phyloP scores from a whole-genome alignment of 192 early-diverging fungal species.

The Coemansia sp. region DNA sequence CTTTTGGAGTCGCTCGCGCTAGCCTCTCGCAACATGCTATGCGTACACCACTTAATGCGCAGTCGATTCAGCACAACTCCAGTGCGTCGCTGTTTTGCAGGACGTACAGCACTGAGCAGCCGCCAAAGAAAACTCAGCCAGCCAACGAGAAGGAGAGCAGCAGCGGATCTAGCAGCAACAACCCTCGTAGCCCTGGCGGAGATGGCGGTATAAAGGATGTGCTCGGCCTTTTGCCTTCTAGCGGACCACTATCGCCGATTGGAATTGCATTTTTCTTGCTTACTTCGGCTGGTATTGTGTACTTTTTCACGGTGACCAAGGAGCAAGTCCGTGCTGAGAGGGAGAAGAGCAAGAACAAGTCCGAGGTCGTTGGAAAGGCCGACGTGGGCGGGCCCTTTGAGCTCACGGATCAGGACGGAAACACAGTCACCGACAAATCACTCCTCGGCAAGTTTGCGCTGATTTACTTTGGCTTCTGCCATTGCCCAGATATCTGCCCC shows the following conservation, averaged over 20 bases:
- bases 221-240: conserved; percentile 26
- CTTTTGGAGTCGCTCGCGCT: background rate
- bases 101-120: conserved; percentile 33
- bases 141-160: background rate
- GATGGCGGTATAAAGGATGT: conserved; percentile 16
- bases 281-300: conserved; percentile 61
- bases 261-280: conserved; percentile 58
- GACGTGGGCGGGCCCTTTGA: conserved; percentile 88
- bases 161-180: conserved; percentile 2
- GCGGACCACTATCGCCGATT: conserved; percentile 48
- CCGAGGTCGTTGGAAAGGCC: conserved; percentile 79
- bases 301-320: conserved; percentile 69
- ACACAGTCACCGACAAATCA: conserved; percentile 69
- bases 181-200: background rate
- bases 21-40: background rate
- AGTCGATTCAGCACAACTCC: background rate
- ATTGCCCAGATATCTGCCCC: conserved; percentile 99
- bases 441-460: conserved; percentile 85
- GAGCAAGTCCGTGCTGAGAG: conserved; percentile 53
- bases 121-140: conserved; percentile 17
- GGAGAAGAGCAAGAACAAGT: conserved; percentile 12
- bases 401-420: conserved; percentile 80
- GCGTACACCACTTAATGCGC: background rate
- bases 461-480: conserved; percentile 99
- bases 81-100: background rate